Evolutionary conservation across 306 rosid species (phyloP).

Genomic region (Quercus aquifolioides): DNA sequence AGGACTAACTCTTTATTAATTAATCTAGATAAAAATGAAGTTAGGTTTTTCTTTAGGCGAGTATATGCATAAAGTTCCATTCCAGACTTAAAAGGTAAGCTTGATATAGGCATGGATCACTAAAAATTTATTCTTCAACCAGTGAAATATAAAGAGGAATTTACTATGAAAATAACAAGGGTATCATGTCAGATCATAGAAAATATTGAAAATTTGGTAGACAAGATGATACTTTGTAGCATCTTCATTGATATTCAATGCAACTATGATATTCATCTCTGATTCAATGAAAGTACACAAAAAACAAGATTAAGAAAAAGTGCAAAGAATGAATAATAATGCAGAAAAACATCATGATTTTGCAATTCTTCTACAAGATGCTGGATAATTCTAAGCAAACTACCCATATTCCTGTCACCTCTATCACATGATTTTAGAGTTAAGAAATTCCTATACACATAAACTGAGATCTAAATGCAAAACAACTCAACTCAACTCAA

Average conservation of each 20-base stretch:
- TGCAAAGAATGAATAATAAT: background rate
- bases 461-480: conserved; percentile 16
- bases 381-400: background rate
- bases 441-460: background rate
- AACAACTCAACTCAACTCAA: background rate
- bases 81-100: background rate
- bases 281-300: background rate
- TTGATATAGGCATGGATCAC: background rate
- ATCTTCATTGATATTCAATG: background rate
- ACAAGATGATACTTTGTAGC: background rate
- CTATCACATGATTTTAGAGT: background rate
- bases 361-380: background rate
- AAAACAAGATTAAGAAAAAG: background rate
- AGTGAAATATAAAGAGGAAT: background rate
- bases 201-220: background rate
- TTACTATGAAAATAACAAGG: background rate
- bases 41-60: background rate
- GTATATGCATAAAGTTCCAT: background rate
- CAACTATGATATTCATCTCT: background rate
- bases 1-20: background rate
- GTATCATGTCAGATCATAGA: background rate
- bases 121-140: no score
- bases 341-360: conserved; percentile 14
- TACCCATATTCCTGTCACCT: background rate
- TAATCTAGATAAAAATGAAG: background rate